Conservation (phyloP, 306 rosid species). For the Malus sieversii region DNA sequence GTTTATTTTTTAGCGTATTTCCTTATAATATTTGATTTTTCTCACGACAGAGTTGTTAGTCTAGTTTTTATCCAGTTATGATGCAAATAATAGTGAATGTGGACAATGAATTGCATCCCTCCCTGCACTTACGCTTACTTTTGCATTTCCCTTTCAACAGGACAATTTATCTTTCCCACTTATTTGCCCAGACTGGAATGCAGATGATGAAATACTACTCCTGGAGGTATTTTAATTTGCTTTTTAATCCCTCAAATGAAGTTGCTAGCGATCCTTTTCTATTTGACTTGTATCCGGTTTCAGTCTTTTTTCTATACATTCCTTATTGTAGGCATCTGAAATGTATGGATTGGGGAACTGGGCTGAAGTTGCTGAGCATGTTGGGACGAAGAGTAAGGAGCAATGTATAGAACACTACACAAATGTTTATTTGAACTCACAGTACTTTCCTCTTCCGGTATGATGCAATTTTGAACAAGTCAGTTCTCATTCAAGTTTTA, state of each 20-base stretch:
- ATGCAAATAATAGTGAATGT: background rate
- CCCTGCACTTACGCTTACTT: slow-evolving; percentile 7
- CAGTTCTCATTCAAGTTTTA: slow-evolving; percentile 4
- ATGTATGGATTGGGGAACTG: slow-evolving; percentile 98
- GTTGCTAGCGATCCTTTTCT: background rate
- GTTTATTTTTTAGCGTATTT: background rate
- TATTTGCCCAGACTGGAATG: slow-evolving; percentile 94
- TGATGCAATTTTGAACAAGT: slow-evolving; percentile 21
- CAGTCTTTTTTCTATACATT: slow-evolving; percentile 7
- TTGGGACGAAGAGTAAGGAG: slow-evolving; percentile 92
- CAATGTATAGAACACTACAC: slow-evolving; percentile 84
- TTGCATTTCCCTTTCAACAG: slow-evolving; percentile 42
- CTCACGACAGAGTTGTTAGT: background rate
- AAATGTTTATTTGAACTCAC: slow-evolving; percentile 69
- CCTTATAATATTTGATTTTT: background rate
- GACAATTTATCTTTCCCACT: slow-evolving; percentile 91
- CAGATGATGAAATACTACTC: slow-evolving; percentile 93
- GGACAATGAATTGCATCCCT: background rate
- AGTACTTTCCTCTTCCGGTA: slow-evolving; percentile 91
- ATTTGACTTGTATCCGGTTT: slow-evolving; percentile 3
- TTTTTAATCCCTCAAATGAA: slow-evolving; percentile 7
- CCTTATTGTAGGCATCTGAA: slow-evolving; percentile 66
- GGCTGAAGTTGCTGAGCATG: slow-evolving; percentile 99
- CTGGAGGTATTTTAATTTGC: slow-evolving; percentile 58
- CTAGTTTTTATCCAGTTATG: background rate